phyloP scores from a whole-genome alignment of 306 rosid genomes.

The Alnus glutinosa region DNA sequence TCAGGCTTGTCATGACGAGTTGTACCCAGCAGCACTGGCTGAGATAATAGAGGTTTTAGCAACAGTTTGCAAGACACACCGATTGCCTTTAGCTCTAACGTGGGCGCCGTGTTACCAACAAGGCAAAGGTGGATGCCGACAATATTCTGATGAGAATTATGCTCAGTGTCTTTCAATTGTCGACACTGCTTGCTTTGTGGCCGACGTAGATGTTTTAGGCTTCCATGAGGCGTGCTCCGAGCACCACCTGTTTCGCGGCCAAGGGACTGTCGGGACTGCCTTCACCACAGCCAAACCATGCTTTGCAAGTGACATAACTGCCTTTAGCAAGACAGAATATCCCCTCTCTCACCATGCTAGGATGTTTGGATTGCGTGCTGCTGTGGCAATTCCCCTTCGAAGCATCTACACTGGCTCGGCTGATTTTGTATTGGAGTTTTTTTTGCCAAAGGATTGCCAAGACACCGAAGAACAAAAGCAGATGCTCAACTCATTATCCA shows the following conservation, averaged over 20 bases:
- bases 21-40: constrained; percentile 50
- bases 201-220: constrained; percentile 28
- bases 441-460: constrained; percentile 54
- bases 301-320: constrained; percentile 47
- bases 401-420: constrained; percentile 42
- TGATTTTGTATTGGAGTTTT: constrained; percentile 62
- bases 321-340: constrained; percentile 55
- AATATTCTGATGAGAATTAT: constrained; percentile 23
- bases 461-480: constrained; percentile 47
- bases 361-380: constrained; percentile 52
- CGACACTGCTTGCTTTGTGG: constrained; percentile 50
- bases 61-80: constrained; percentile 52
- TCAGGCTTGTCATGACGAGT: constrained; percentile 46
- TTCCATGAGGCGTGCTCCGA: constrained; percentile 56
- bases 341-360: constrained; percentile 60
- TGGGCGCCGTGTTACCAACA: constrained; percentile 67
- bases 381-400: constrained; percentile 59
- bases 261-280: constrained; percentile 66
- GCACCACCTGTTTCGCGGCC: constrained; percentile 51
- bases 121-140: constrained; percentile 36
- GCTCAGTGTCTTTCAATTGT: constrained; percentile 47
- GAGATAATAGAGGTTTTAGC: constrained; percentile 53
- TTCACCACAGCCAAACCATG: constrained; percentile 52
- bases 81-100: constrained; percentile 53
- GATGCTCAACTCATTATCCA: constrained; percentile 46